phyloP scores from a whole-genome alignment of 73 alveolate species.

The Tetrahymena borealis region DNA sequence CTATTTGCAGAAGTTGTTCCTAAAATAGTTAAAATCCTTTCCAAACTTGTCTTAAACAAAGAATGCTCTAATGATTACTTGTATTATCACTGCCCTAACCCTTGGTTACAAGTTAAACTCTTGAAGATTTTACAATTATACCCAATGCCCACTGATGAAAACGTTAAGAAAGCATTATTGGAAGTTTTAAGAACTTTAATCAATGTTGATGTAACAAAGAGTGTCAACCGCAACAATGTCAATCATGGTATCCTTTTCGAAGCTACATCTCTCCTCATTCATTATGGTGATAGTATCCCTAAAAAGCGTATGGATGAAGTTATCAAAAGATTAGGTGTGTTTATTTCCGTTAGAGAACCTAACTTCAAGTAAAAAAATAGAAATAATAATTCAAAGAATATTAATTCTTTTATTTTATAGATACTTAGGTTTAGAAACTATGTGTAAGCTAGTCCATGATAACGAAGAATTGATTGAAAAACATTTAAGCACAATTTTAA shows the following conservation, averaged over 20 bases:
- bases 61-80: constrained; percentile 85
- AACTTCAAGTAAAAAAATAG: constrained; percentile 53
- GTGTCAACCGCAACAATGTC: constrained; percentile 93
- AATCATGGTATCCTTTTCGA: constrained; percentile 96
- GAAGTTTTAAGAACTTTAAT: constrained; percentile 70
- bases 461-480: constrained; percentile 79
- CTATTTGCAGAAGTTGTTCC: constrained; percentile 70
- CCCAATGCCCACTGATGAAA: constrained; percentile 82
- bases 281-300: constrained; percentile 75
- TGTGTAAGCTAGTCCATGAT: constrained; percentile 74
- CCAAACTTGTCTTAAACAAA: constrained; percentile 61
- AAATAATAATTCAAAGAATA: constrained; percentile 1
- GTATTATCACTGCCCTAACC: constrained; percentile 88
- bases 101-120: constrained; percentile 94
- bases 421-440: constrained; percentile 94
- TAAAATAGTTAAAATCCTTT: constrained; percentile 61
- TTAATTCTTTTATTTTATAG: constrained; percentile 5
- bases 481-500: constrained; percentile 77
- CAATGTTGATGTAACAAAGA: constrained; percentile 88
- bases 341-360: constrained; percentile 92
- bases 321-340: constrained; percentile 80
- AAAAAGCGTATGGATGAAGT: constrained; percentile 74
- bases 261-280: constrained; percentile 86
- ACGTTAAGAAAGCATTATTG: constrained; percentile 57
- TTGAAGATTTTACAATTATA: constrained; percentile 79